Base-by-base conservation (phyloP, 2,329 filamentous ascomycete species). In the Phialemoniopsis sp. region DNA sequence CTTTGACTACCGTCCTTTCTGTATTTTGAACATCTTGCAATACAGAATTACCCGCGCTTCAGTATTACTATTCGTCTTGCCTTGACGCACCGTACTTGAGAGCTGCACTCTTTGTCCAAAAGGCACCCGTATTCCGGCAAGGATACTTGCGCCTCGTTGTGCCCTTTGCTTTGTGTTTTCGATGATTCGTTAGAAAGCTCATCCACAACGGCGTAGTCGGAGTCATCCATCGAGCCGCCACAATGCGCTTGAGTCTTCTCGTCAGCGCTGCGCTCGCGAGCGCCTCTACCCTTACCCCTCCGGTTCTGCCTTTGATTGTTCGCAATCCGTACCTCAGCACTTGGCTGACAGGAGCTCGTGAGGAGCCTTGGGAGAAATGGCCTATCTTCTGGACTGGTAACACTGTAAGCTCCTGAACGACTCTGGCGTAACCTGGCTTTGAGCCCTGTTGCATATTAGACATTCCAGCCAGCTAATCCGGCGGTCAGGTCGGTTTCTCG, bases 341-440 rank as follows among this genome's bases (percentile, higher is more conserved):
- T 28, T 81, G 77, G 77, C 56, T 88, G 41, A 70, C 72, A 35
- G 73, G 77, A 59, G 86, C 87, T 31, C 75, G 89, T 49, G 76
- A 84, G 40, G 73, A 73, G 34, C 89, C 89, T 3, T 94, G 88
- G 88, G 75, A 80, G 39, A 76, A 79, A 63, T 95, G 89, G 89
- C 89, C 89, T 17, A 91, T 91, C 59, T 62, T 63, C 43, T 59
- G 53, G 53, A 62, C 55, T 3, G 57, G 55, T 13, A 47, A 55
- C 35, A 56, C 54, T 39, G 57, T 57, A 47, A 44, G 52, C 31
- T 32, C 13, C n/a, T 13, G 13, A n/a, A n/a, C n/a, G n/a, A 26
- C 21, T 26, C 21, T 26, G n/a, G n/a, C n/a, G n/a, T n/a, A n/a
- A n/a, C n/a, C n/a, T n/a, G n/a, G n/a, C 21, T 26, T 26, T 26